Percentiles rank a stretch among this genome's conserved stretches.
phyloP scores from a whole-genome alignment of 2,329 filamentous ascomycete species.

The Cercospora nicotianae region DNA sequence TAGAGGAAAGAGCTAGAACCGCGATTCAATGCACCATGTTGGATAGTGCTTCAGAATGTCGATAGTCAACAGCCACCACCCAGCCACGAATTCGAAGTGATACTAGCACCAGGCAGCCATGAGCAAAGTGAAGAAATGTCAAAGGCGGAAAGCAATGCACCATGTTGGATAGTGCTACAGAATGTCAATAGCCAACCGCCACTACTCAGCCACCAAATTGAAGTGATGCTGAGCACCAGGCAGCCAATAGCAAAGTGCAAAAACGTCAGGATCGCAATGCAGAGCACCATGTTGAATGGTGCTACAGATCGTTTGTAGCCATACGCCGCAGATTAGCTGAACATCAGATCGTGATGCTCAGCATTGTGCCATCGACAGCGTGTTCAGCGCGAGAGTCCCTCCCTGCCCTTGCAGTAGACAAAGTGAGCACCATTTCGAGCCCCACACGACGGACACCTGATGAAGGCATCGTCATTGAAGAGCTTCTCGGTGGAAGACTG shows the following conservation, averaged over 20 bases:
- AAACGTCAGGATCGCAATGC: not conserved
- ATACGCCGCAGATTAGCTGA: not conserved
- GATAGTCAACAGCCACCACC: not conserved
- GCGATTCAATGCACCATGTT: not conserved
- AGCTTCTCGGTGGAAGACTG: not conserved
- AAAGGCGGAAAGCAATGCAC: not conserved
- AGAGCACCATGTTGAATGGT: not conserved
- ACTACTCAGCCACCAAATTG: not conserved
- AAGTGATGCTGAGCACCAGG: not conserved
- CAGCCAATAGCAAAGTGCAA: not conserved
- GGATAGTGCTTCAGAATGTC: not conserved
- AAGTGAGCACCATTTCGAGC: conserved; percentile 11
- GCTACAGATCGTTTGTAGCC: not conserved
- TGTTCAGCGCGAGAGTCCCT: not conserved
- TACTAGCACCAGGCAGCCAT: not conserved
- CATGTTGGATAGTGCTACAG: not conserved
- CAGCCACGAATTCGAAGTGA: not conserved
- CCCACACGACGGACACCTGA: conserved; percentile 10
- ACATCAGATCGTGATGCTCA: not conserved
- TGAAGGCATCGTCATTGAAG: conserved; percentile 11
- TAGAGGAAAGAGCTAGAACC: not conserved
- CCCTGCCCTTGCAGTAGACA: conserved; percentile 5
- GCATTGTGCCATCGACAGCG: not conserved
- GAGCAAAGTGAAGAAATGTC: not conserved
- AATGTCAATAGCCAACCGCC: not conserved